phyloP scores from a whole-genome alignment of 495 filamentous ascomycete species.

The Talaromyces wortmannii region DNA sequence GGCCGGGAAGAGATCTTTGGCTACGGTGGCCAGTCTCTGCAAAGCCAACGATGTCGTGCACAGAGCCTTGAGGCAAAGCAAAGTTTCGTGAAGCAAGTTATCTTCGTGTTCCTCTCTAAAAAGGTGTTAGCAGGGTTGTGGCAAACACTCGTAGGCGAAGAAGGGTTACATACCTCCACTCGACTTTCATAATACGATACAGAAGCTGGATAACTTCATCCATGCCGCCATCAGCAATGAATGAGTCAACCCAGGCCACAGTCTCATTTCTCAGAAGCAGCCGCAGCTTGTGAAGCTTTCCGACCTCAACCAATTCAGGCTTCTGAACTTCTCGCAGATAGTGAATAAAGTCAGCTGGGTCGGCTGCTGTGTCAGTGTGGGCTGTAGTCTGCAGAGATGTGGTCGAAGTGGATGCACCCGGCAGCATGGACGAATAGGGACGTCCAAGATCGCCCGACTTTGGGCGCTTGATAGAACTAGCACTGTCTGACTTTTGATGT shows the following conservation, averaged over 20 bases:
- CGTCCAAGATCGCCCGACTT: conserved; percentile 35
- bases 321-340: conserved; percentile 72
- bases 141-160: too few species aligned
- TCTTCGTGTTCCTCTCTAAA: conserved; percentile 93
- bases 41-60: conserved; percentile 85
- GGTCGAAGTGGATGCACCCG: conserved; percentile 32
- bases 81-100: conserved; percentile 79
- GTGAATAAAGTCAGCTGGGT: conserved; percentile 73
- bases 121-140: conserved; percentile 11
- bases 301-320: conserved; percentile 82
- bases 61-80: conserved; percentile 90
- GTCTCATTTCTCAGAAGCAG: conserved; percentile 90
- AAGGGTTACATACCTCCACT: conserved; percentile 70
- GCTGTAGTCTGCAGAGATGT: conserved; percentile 34
- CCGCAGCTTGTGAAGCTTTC: conserved; percentile 86
- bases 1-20: conserved; percentile 75
- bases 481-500: conserved; percentile 41
- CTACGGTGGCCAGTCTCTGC: conserved; percentile 71
- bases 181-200: conserved; percentile 85
- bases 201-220: conserved; percentile 79
- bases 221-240: conserved; percentile 87
- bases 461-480: conserved; percentile 29
- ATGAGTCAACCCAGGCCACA: conserved; percentile 87
- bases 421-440: conserved; percentile 39
- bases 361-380: conserved; percentile 38